Conservation (phyloP, 2,329 filamentous ascomycete genomes). For the Thelonectria discophora region DNA sequence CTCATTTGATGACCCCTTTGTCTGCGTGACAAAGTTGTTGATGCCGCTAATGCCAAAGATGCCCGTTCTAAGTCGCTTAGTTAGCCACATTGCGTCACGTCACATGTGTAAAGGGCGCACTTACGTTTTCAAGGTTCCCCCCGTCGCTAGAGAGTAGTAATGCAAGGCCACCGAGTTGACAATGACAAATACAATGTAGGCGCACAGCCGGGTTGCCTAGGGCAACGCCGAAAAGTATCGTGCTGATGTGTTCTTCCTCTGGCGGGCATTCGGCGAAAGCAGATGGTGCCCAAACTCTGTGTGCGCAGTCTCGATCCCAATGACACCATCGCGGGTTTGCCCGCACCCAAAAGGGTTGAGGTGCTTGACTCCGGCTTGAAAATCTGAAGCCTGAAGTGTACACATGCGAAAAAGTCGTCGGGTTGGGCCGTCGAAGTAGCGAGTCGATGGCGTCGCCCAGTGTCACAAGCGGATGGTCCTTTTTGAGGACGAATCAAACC, state of each 20-base stretch:
- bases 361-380: background rate
- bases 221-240: background rate
- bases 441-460: constrained; percentile 5
- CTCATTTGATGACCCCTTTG: background rate
- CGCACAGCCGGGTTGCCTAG: background rate
- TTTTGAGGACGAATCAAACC: background rate
- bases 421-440: constrained; percentile 2
- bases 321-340: no score
- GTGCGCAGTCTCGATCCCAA: background rate
- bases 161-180: background rate
- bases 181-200: background rate
- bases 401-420: constrained; percentile 1
- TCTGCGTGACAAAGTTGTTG: constrained; percentile 6
- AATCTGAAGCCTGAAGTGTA: constrained; percentile 2
- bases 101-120: background rate
- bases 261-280: background rate
- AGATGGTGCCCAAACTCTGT: constrained; percentile 1
- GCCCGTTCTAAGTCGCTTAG: background rate
- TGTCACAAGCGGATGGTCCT: constrained; percentile 5
- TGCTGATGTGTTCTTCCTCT: background rate
- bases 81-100: no score
- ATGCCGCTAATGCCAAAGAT: constrained; percentile 6
- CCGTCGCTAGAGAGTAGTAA: background rate
- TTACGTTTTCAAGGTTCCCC: constrained; percentile 1
- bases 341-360: no score